A percentile compares a stretch with the other conserved stretches of the same genome.
Conservation (phyloP, 2,329 filamentous ascomycete genomes). For the Didymella pomorum region DNA sequence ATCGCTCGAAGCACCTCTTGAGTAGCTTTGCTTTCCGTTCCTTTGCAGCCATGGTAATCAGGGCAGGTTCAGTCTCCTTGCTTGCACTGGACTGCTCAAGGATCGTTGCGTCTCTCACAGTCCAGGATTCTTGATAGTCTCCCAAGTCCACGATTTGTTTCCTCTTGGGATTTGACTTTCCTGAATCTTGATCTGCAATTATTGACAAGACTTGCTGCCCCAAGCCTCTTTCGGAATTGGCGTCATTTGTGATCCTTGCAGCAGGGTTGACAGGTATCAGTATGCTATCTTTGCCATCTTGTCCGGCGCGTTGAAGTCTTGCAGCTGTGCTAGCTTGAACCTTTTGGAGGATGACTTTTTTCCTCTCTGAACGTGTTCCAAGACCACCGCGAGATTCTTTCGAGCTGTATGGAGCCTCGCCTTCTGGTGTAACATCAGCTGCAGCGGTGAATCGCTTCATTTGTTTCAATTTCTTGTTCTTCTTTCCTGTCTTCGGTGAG, state of each 20-base stretch:
- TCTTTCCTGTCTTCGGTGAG: not conserved
- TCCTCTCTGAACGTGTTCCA: not conserved
- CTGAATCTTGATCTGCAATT: not conserved
- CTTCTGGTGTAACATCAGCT: not conserved
- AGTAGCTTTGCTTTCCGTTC: too few species aligned
- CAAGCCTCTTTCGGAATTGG: not conserved
- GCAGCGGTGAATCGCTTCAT: not conserved
- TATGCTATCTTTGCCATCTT: not conserved
- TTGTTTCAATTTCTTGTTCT: not conserved
- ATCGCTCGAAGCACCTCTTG: too few species aligned
- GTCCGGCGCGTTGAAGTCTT: not conserved
- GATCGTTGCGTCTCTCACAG: too few species aligned
- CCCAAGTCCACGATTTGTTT: not conserved
- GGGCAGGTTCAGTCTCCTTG: too few species aligned
- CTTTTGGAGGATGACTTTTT: not conserved
- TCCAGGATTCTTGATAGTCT: too few species aligned
- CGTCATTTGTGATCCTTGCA: not conserved
- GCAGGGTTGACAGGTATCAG: not conserved
- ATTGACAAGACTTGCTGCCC: not conserved
- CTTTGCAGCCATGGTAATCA: too few species aligned
- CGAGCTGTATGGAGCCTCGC: not conserved
- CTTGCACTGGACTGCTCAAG: too few species aligned
- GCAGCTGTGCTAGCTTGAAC: not conserved
- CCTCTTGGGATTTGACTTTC: not conserved
- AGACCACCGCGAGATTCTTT: not conserved